Conservation (phyloP, 1,139 yeast species). For the Pneumocystis wakefieldiae region DNA sequence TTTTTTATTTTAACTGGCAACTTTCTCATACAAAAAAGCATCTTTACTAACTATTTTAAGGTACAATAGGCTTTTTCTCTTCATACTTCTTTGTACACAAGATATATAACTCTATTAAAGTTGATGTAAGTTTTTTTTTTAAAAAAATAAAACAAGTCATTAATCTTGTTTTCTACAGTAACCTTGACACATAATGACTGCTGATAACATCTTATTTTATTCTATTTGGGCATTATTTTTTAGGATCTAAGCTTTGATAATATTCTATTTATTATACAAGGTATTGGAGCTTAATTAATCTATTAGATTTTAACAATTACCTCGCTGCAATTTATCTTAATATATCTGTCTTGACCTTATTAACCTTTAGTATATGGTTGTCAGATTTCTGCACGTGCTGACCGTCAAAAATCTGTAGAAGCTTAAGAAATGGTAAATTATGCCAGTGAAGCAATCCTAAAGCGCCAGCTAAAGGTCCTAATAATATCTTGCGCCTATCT, state of each 20-base stretch:
- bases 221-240: neutral
- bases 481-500: neutral
- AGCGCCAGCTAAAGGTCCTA: neutral
- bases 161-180: neutral
- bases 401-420: neutral
- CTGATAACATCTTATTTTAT: neutral
- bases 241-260: neutral
- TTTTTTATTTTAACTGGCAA: conserved; percentile 69
- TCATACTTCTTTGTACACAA: conserved; percentile 59
- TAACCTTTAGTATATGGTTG: neutral
- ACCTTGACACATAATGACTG: neutral
- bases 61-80: conserved; percentile 63
- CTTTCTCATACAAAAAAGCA: neutral
- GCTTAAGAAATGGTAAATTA: neutral
- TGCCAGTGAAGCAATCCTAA: neutral
- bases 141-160: conserved; percentile 33
- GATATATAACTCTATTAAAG: conserved; percentile 73
- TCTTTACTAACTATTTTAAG: neutral
- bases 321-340: neutral
- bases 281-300: neutral
- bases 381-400: neutral
- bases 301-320: neutral
- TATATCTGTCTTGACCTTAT: neutral
- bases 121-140: conserved; percentile 41
- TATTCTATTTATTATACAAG: neutral